Evolutionary conservation across 1,284 basidiomycete genomes (phyloP).

Genomic region (Porodaedalea pini): DNA sequence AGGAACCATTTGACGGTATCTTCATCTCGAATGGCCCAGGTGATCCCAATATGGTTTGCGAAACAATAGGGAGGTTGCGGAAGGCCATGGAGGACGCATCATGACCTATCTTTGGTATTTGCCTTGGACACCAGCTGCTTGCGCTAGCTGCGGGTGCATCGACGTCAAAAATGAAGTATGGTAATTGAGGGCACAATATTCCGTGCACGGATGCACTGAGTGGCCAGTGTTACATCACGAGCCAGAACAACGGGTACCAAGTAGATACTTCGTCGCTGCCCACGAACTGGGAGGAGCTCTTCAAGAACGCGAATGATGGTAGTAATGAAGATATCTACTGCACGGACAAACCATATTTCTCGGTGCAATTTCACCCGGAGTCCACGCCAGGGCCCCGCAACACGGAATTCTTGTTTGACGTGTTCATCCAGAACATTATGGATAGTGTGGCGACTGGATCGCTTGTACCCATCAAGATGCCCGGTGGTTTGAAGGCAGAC

Average conservation of each 20-base stretch:
- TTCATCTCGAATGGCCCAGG: conserved; percentile 99
- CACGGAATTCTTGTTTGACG: conserved; percentile 98
- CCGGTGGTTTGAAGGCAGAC: conserved; percentile 82
- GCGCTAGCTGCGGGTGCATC: conserved; percentile 92
- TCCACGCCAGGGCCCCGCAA: conserved; percentile 98
- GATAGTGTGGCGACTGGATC: conserved; percentile 71
- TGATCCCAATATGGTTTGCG: conserved; percentile 83
- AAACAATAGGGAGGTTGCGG: conserved; percentile 72
- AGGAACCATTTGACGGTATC: conserved; percentile 88
- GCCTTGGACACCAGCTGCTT: conserved; percentile 96
- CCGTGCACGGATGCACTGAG: conserved; percentile 94
- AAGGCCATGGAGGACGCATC: conserved; percentile 72
- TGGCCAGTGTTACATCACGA: conserved; percentile 98
- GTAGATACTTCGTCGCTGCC: conserved; percentile 84
- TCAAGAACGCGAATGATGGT: conserved; percentile 95
- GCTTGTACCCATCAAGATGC: conserved; percentile 77
- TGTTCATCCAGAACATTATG: conserved; percentile 87
- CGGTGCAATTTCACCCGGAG: conserved; percentile 99
- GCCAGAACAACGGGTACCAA: conserved; percentile 98
- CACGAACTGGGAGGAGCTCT: conserved; percentile 88
- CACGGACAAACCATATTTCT: conserved; percentile 91
- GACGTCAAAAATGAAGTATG: conserved; percentile 99
- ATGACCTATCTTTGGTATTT: conserved; percentile 96
- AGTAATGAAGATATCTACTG: conserved; percentile 98
- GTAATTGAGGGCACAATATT: conserved; percentile 98